Conservation (phyloP, 2,329 filamentous ascomycete species). For the Xylaria sp. region DNA sequence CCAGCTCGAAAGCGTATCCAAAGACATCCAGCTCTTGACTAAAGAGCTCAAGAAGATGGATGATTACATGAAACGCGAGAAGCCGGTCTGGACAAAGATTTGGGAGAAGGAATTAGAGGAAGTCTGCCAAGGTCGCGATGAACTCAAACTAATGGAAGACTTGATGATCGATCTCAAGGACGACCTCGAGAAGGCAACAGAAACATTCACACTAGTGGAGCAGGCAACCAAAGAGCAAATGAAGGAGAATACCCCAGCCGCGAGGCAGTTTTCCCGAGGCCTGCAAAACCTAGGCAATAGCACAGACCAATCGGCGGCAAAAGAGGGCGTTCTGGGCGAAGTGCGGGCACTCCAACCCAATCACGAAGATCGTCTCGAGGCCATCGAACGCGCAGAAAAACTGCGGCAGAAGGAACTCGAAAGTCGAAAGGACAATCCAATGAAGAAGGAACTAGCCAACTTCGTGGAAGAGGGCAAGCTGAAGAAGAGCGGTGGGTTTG, state of each 20-base stretch:
- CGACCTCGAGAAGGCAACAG: conserved; percentile 90
- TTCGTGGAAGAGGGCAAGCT: conserved; percentile 91
- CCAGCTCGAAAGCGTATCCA: conserved; percentile 86
- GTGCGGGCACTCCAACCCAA: conserved; percentile 93
- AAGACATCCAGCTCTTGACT: conserved; percentile 81
- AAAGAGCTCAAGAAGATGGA: conserved; percentile 94
- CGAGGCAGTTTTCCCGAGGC: conserved; percentile 60
- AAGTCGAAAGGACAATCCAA: conserved; percentile 71
- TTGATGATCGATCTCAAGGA: conserved; percentile 90
- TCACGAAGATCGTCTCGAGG: conserved; percentile 89
- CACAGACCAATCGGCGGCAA: conserved; percentile 77
- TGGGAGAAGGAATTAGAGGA: conserved; percentile 98
- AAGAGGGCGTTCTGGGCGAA: conserved; percentile 90
- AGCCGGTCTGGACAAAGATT: conserved; percentile 97
- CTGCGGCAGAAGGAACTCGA: conserved; percentile 87
- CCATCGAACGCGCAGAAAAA: conserved; percentile 96
- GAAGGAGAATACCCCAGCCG: conserved; percentile 67
- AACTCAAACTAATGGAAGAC: conserved; percentile 95
- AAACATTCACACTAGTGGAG: conserved; percentile 94
- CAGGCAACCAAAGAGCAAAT: conserved; percentile 98
- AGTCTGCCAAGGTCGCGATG: conserved; percentile 92
- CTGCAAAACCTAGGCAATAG: conserved; percentile 59
- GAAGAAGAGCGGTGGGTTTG: conserved; percentile 94
- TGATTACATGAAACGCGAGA: conserved; percentile 88
- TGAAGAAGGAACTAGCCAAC: conserved; percentile 81